These are phyloP conservation scores for Candida pseudoviswanathii DNA, from an alignment of 1,139 yeast species.

Conservation along the genomic window DNA sequence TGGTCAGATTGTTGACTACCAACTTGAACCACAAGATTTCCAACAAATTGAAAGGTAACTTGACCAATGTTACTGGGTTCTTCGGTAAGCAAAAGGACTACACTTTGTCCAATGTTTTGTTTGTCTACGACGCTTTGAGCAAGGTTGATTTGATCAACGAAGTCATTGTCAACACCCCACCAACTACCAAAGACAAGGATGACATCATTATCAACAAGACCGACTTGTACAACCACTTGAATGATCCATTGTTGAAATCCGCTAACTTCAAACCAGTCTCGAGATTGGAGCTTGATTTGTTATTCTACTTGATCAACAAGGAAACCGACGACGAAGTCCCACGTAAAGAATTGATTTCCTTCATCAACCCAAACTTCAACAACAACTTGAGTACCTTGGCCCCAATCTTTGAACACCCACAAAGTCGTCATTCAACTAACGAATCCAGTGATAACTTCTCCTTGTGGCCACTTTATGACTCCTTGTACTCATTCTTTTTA, in stretches of 20 bases:
- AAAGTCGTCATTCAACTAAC: conserved; percentile 32
- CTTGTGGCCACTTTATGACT: conserved; percentile 69
- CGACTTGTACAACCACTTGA: conserved; percentile 48
- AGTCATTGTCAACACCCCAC: conserved; percentile 59
- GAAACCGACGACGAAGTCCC: conserved; percentile 50
- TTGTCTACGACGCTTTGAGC: conserved; percentile 45
- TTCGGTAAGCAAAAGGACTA: conserved; percentile 34
- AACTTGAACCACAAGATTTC: conserved; percentile 48
- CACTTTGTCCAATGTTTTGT: conserved; percentile 46
- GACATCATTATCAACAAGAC: conserved; percentile 47
- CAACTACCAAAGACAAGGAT: conserved; percentile 44
- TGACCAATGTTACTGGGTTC: conserved; percentile 39
- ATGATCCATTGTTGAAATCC: conserved; percentile 53
- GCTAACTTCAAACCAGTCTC: conserved; percentile 54
- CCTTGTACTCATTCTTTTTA: conserved; percentile 81
- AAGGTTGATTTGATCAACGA: conserved; percentile 58
- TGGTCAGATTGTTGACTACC: conserved; percentile 36
- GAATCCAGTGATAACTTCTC: conserved; percentile 43
- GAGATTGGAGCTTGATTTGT: conserved; percentile 45
- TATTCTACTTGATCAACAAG: conserved; percentile 48
- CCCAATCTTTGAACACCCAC: conserved; percentile 48
- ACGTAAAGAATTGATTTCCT: conserved; percentile 53
- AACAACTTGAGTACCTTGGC: conserved; percentile 38
- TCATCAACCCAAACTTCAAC: conserved; percentile 48
- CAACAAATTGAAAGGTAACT: conserved; percentile 37